Evolutionary conservation across 768 basidiomycete genomes (phyloP), one percentile per base, ranked within the genome.

Genomic region (Exidia glandulosa): DNA sequence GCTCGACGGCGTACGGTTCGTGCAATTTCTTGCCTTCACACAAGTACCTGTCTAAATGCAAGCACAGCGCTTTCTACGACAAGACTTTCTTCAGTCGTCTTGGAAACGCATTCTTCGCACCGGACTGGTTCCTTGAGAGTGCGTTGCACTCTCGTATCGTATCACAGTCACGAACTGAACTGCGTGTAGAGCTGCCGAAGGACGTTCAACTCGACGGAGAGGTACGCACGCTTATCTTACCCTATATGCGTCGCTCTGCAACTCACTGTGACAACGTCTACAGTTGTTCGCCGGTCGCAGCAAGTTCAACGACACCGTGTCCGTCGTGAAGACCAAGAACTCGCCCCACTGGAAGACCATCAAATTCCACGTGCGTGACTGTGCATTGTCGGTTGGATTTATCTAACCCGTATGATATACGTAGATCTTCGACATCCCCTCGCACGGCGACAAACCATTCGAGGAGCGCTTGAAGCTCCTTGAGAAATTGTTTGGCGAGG

Each of bases 1-100:
- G 66, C 65, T 84, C 56, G 82, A 84, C 67, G 82, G 82, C 59
- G 81, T 84, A 33, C 71, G 82, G 81, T 82, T 62, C n/a, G 76
- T 61, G 6, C 25, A 29, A 6, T 32, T 47, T 19, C 32, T 52
- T 7, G 19, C 25, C 23, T 13, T 19, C 16, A 6, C 9, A 14
- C 16, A 45, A 19, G 16, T 13, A 14, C 16, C 16, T 13, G 41
- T 23, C 10, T 45, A 19, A 45, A 19, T 19, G 16, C 5, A 19
- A 6, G 6, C 19, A 30, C 32, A 66, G 82, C 32, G 78, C 81
- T 0, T 82, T 75, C 64, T 84, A 78, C 63, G 82, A 81, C 4
- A 75, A 75, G 58, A 68, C 68, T 25, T 78, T 84, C 70, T 71
- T 77, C 55, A 81, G 80, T 65, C 77, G 82, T n/a, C 71, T 82